These are phyloP conservation scores for Metroxylon sagu DNA, from an alignment of 176 grass and related monocot genomes.

Conservation along the genomic window DNA sequence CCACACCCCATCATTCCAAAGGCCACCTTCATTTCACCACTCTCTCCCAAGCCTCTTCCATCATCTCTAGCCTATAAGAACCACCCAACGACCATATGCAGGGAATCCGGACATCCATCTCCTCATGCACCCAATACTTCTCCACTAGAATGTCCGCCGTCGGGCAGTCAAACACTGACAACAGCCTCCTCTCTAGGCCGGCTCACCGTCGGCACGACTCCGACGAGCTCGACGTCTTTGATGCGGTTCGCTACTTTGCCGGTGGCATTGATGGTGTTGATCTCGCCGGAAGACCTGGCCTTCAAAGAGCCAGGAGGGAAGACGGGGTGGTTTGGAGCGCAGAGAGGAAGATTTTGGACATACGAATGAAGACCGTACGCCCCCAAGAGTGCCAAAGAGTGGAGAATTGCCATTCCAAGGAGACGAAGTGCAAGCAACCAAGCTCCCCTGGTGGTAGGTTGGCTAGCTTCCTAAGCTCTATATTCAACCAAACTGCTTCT, in stretches of 20 bases:
- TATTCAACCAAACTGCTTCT: neutral
- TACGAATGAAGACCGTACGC: neutral
- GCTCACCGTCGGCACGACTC: constrained; percentile 14
- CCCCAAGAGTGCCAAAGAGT: neutral
- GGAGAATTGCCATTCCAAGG: neutral
- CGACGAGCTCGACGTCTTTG: constrained; percentile 46
- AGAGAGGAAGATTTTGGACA: neutral
- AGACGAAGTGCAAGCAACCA: neutral
- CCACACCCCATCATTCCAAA: no score
- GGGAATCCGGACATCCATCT: no score
- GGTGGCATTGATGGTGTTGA: neutral
- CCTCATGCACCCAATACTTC: no score
- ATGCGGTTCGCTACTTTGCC: constrained; percentile 38
- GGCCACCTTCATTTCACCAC: no score
- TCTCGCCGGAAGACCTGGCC: neutral
- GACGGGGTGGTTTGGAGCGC: no score
- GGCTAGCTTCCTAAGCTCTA: neutral
- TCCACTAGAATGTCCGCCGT: no score
- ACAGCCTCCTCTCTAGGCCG: no score
- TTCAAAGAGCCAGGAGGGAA: neutral
- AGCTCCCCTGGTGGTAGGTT: neutral
- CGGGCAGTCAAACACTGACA: no score
- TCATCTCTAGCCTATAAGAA: no score
- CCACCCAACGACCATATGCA: no score
- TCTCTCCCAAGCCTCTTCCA: no score